Evolutionary conservation across 495 filamentous ascomycete species (phyloP).

Genomic region (Daldinia bambusicola): DNA sequence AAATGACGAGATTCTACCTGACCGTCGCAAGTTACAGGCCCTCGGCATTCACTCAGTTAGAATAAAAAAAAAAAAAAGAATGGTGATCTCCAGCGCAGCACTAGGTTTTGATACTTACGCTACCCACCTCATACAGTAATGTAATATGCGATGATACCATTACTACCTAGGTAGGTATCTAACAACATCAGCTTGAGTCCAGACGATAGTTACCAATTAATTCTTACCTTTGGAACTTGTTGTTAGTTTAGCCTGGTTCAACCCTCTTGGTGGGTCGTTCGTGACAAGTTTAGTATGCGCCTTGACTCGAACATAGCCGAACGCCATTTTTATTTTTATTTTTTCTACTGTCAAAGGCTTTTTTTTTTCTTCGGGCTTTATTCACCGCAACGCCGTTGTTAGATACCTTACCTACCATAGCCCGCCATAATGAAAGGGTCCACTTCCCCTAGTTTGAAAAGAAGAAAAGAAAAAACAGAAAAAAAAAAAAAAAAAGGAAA

Average conservation of each 20-base stretch:
- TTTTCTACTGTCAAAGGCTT: not conserved
- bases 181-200: constrained; percentile 32
- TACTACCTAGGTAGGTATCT: constrained; percentile 7
- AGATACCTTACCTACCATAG: constrained; percentile 21
- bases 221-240: constrained; percentile 30
- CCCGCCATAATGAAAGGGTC: constrained; percentile 24
- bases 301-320: constrained; percentile 26
- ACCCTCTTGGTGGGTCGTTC: constrained; percentile 18
- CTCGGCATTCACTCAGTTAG: constrained; percentile 34
- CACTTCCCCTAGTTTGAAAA: constrained; percentile 41
- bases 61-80: not conserved
- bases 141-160: not conserved
- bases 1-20: constrained; percentile 32
- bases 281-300: constrained; percentile 14
- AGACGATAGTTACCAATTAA: not conserved
- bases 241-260: constrained; percentile 27
- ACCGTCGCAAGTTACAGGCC: constrained; percentile 28
- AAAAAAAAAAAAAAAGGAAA: constrained; percentile 24
- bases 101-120: constrained; percentile 8
- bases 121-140: not conserved
- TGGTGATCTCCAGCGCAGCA: constrained; percentile 20
- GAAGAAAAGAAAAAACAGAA: too few relatives aligned
- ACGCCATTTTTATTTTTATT: constrained; percentile 19
- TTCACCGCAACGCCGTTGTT: constrained; percentile 40
- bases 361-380: too few relatives aligned